Base-by-base conservation (phyloP, 2,329 filamentous ascomycete genomes). In the Fusarium sp. region DNA sequence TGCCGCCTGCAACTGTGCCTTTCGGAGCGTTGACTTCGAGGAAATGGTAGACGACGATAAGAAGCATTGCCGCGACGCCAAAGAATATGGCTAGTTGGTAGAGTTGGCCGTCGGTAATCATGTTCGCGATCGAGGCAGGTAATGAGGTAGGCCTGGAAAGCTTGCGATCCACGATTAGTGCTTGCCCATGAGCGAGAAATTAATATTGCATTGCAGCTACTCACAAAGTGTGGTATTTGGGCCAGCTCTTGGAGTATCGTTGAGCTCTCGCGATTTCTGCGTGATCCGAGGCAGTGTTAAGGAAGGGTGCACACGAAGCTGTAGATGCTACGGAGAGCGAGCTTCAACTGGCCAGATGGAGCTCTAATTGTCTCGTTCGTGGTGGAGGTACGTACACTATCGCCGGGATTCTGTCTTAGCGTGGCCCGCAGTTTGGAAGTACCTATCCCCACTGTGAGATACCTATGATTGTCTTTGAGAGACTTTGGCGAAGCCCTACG, bases 41-140 rank as follows among this genome's bases (percentile, higher is more conserved):
- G 83, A 97, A 98, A 82, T 98, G 94, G 83, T 99, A 98, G 29
- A 97, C 83, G 30, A 99, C 90, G 73, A 98, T 98, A 68, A 99
- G 87, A 46, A 98, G 85, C 93, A 98, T 95, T 70, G 95, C 90
- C 43, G 91, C 88, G 59, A 90, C 92, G 83, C 96, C 96, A 65
- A 99, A 92, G 81, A 98, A 95, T 80, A 98, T 90, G 81, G 96
- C 95, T 30, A 99, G 89, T 69, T 88, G 88, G 87, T 98, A 98
- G 76, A 99, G 91, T 73, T 96, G 91, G 80, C 88, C 85, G 89
- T 99, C 96, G 80, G 95, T 92, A 80, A 99, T 98, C 96, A 99
- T 99, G 51, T 77, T 92, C 85, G 77, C 64, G 66, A 46, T 54
- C 50, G 42, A 57, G 47, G 59, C 51, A 54, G 56, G 38, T 27